Evolutionary conservation across 2,329 filamentous ascomycete genomes (phyloP).

Genomic region (Cladosporium velox): DNA sequence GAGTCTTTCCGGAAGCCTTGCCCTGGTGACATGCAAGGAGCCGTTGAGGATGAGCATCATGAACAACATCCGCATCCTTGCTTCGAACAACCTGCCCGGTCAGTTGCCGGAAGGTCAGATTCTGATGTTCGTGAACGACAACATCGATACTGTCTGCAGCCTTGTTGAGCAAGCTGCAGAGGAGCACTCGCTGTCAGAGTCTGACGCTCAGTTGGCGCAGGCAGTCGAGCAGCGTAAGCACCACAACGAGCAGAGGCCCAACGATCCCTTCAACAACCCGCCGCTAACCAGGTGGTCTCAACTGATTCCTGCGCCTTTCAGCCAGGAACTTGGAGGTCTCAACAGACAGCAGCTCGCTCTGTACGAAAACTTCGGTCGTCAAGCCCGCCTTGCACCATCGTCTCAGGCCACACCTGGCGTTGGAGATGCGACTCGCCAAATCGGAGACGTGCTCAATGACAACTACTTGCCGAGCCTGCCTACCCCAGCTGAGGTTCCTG

Average conservation of each 20-base stretch:
- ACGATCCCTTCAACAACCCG: slow-evolving; percentile 80
- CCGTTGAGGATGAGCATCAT: slow-evolving; percentile 94
- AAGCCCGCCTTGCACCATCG: slow-evolving; percentile 62
- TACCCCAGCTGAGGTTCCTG: slow-evolving; percentile 63
- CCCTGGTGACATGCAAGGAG: slow-evolving; percentile 97
- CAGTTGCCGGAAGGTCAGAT: slow-evolving; percentile 92
- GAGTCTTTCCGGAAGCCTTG: slow-evolving; percentile 87
- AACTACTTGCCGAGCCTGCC: slow-evolving; percentile 62
- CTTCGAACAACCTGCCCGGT: slow-evolving; percentile 60
- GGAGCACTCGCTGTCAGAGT: slow-evolving; percentile 88
- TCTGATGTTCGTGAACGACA: slow-evolving; percentile 98
- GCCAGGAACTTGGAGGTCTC: slow-evolving; percentile 77
- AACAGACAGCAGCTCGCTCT: slow-evolving; percentile 93
- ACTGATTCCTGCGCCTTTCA: slow-evolving; percentile 91
- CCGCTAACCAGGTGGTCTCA: slow-evolving; percentile 85
- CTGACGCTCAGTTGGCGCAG: slow-evolving; percentile 85
- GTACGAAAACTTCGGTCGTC: slow-evolving; percentile 92
- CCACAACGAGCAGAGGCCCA: slow-evolving; percentile 73
- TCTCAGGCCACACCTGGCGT: slow-evolving; percentile 49
- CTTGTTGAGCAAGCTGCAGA: slow-evolving; percentile 96
- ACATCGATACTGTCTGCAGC: slow-evolving; percentile 87
- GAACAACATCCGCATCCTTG: slow-evolving; percentile 91
- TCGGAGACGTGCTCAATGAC: slow-evolving; percentile 65
- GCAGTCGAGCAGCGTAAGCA: slow-evolving; percentile 76
- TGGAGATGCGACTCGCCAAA: slow-evolving; percentile 58